Base-by-base conservation (phyloP, 1,284 basidiomycete genomes). In the Fomes fomentarius region DNA sequence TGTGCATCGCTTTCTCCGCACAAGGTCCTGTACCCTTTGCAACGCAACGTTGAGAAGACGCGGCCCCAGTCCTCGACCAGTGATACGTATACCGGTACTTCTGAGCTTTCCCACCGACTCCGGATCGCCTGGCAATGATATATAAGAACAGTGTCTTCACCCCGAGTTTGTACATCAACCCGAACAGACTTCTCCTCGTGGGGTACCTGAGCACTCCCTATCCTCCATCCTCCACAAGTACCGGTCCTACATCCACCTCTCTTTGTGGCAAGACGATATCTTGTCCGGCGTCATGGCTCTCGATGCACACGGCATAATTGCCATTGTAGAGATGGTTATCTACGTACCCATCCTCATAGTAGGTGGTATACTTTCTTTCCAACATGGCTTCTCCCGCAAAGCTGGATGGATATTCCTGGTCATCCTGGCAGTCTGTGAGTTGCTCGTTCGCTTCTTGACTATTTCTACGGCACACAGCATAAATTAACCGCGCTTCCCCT, bases 401-500 rank as follows among this genome's bases (percentile, higher is more conserved):
- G 80, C 76, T 21, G 85, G 83, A 54, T 88, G 84, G 83, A 65
- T 85, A 22, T 79, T 80, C 57, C 72, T 87, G n/a, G 71, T 80
- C 34, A 65, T 84, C 3, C 35, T 64, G 12, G 58, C 63, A n/a
- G 47, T 66, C 21, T 54, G 63, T 64, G 33, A n/a, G n/a, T n/a
- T n/a, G n/a, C n/a, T n/a, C 22, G 61, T 54, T 33, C 11, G 7
- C 11, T 37, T 34, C 15, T 83, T 85, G 58, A 74, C 80, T 11
- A 53, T 75, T 77, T 66, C 12, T 3, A 22, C 22, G 48, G 33
- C 41, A 28, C 39, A 52, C 14, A 40, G 43, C 12, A 30, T 40
- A 21, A 10, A 28, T 40, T 49, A 14, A 46, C 31, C 4, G 45
- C 4, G 19, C 28, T 28, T 47, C 55, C 3, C 28, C 15, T 50